phyloP scores from a whole-genome alignment of 139 green algal species.

The Picochlorum costavermella region DNA sequence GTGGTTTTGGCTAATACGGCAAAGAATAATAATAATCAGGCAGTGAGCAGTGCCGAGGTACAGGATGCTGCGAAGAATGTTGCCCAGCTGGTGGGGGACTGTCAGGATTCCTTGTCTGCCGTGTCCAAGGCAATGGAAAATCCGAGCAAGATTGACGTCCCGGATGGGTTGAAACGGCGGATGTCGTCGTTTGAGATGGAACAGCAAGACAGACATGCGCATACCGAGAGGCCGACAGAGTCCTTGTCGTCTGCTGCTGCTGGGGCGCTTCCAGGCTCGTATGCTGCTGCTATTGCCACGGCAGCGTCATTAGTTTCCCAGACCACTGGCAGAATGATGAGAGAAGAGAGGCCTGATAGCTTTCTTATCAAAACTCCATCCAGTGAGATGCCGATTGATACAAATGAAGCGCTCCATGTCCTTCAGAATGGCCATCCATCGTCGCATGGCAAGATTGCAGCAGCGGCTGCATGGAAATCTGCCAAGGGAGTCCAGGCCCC shows the following conservation, averaged over 20 bases:
- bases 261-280: background rate
- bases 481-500: background rate
- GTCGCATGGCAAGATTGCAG: background rate
- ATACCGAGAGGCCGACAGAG: background rate
- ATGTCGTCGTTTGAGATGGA: no score
- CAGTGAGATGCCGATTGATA: slow-evolving; percentile 3
- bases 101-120: background rate
- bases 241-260: background rate
- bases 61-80: background rate
- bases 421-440: background rate
- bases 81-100: background rate
- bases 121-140: background rate
- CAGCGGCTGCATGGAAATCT: background rate
- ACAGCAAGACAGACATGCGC: no score
- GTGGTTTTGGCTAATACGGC: background rate
- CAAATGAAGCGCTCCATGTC: background rate
- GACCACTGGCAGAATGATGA: background rate
- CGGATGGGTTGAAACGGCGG: no score
- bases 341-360: background rate
- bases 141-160: no score
- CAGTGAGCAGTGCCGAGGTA: background rate
- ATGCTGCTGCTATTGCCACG: slow-evolving; percentile 3
- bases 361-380: background rate
- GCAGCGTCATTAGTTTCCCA: background rate
- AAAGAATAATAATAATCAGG: background rate